Conservation (phyloP, 257 asterid species). For the Haberlea rhodopensis region DNA sequence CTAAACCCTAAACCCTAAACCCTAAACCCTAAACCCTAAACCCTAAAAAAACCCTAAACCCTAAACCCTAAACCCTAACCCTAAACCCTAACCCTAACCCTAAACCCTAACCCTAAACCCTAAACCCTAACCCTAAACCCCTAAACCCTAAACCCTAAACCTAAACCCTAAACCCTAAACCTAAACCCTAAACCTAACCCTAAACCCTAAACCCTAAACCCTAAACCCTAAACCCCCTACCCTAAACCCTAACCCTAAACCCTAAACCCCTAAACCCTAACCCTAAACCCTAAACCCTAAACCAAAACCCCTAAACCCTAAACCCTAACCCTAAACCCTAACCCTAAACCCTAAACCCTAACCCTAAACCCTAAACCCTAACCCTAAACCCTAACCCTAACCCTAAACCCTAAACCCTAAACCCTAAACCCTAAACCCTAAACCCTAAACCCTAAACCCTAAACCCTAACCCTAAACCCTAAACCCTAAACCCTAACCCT, state of each 20-base stretch:
- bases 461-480: too few species aligned
- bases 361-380: not conserved
- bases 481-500: too few species aligned
- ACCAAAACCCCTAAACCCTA: not conserved
- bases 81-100: too few species aligned
- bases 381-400: conserved; percentile 10
- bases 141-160: not conserved
- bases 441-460: conserved; percentile 1
- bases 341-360: conserved; percentile 1
- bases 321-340: not conserved
- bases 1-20: too few species aligned
- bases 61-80: too few species aligned
- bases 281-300: not conserved
- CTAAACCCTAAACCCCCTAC: not conserved
- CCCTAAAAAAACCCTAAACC: too few species aligned
- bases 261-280: not conserved
- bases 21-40: too few species aligned
- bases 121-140: not conserved
- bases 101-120: too few species aligned
- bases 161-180: conserved; percentile 9
- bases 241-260: not conserved
- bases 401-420: conserved; percentile 5
- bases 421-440: conserved; percentile 7
- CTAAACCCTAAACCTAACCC: conserved; percentile 10
- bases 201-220: conserved; percentile 13